Base-by-base conservation (phyloP, 176 grass and related monocot species). In the Otatea glauca region DNA sequence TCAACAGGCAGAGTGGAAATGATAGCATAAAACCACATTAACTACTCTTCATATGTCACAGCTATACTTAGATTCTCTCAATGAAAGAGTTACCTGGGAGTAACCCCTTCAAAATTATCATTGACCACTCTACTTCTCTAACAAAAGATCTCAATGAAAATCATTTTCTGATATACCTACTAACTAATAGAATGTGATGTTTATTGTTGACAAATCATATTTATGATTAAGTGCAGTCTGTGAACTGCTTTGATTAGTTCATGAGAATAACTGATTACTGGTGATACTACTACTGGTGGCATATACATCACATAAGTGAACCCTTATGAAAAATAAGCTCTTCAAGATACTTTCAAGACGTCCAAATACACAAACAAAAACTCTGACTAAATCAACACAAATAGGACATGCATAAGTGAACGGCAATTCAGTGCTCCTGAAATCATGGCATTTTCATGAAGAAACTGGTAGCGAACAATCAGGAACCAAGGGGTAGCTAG, bases 151-250 rank as follows among this genome's bases (percentile, higher is more conserved):
- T 48, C 21, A 70, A 53, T 17, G 38, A 45, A 58, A 83, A 83
- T 3, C 32, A 65, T 6, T 51, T 9, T 76, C 1, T 65, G 18
- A 37, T 58, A 67, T 54, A 45, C 3, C 7, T 72, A 54, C 21
- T 84, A 47, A 34, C 23, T 78, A 72, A 21, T 73, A 79, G 37
- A 43, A 78, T 56, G 38, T 4, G 11, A 20, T 73, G 47, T 18
- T 20, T 34, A 65, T 78, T 37, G 25, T 12, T 32, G 17, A 35
- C 66, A 47, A 6, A 18, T 70, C 10, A 34, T 16, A 42, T 44
- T 62, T 37, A 24, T 74, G 6, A 48, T 49, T 76, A 45, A 2
- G 35, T 29, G 62, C 5, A 41, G 11, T 54, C 17, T 55, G 14
- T 65, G 24, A 29, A 29, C 11, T 76, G 41, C 10, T 70, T 13